These are phyloP conservation scores for Malus asiatica DNA, from an alignment of 306 rosid genomes.

Conservation along the genomic window DNA sequence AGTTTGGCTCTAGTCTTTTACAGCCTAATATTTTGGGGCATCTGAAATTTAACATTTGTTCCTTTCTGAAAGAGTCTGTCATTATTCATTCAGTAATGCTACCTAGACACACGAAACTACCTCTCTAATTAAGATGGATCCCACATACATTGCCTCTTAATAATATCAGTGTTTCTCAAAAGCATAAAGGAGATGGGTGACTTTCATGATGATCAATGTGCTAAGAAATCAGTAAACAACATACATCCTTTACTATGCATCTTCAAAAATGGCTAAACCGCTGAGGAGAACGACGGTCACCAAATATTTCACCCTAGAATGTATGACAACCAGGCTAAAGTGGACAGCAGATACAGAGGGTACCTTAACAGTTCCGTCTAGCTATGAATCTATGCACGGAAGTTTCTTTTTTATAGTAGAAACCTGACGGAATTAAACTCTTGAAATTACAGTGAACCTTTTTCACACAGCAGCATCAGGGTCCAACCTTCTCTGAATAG, in stretches of 20 bases:
- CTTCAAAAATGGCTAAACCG: background rate
- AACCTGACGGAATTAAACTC: background rate
- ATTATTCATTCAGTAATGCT: too few relatives aligned
- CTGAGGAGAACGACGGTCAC: background rate
- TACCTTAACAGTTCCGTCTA: background rate
- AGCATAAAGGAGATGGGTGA: background rate
- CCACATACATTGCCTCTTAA: too few relatives aligned
- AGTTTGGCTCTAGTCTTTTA: too few relatives aligned
- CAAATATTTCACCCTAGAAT: background rate
- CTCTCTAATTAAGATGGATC: too few relatives aligned
- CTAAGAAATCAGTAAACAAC: background rate
- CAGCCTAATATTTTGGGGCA: too few relatives aligned
- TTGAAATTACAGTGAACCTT: background rate
- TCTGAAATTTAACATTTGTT: too few relatives aligned
- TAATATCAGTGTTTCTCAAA: background rate
- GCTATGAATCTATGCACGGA: background rate
- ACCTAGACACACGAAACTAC: too few relatives aligned
- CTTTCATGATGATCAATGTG: background rate
- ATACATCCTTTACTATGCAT: background rate
- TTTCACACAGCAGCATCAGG: constrained; percentile 68
- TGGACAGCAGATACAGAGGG: background rate
- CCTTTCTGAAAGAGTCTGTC: too few relatives aligned
- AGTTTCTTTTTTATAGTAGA: background rate
- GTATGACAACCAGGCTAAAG: background rate
- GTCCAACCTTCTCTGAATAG: constrained; percentile 92